Evolutionary conservation across 331 rosid species (phyloP).

Genomic region (Quercus phellos): DNA sequence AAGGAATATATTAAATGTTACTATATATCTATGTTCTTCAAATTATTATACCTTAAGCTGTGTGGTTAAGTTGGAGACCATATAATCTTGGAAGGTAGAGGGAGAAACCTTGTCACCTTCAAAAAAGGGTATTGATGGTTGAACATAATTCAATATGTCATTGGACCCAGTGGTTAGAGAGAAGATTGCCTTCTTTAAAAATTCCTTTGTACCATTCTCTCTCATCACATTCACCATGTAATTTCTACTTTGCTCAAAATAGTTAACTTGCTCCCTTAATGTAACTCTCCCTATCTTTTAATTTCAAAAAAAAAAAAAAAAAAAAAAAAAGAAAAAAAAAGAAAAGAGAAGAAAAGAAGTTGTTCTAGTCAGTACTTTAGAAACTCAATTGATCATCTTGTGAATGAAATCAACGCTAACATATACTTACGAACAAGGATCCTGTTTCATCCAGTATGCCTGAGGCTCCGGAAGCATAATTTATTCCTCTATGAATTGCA

Average conservation of each 20-base stretch:
- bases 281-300: conserved; percentile 39
- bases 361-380: background rate
- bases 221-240: conserved; percentile 30
- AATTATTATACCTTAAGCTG: conserved; percentile 40
- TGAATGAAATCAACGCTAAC: background rate
- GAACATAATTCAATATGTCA: conserved; percentile 40
- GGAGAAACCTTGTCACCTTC: conserved; percentile 26
- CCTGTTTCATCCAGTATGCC: conserved; percentile 48
- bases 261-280: conserved; percentile 32
- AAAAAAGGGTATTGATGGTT: conserved; percentile 42
- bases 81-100: conserved; percentile 28
- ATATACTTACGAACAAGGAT: conserved; percentile 29
- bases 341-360: background rate
- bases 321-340: fast-evolving
- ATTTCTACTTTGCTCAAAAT: conserved; percentile 34
- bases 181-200: conserved; percentile 43
- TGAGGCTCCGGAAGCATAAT: conserved; percentile 52
- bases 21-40: background rate
- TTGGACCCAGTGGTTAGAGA: conserved; percentile 48
- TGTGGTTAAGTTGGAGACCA: conserved; percentile 46
- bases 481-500: conserved; percentile 33
- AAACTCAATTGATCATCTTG: background rate
- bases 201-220: conserved; percentile 25
- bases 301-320: background rate
- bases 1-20: background rate